Conservation (phyloP, 805 yeast genomes). For the Wickerhamiella lipophila region DNA sequence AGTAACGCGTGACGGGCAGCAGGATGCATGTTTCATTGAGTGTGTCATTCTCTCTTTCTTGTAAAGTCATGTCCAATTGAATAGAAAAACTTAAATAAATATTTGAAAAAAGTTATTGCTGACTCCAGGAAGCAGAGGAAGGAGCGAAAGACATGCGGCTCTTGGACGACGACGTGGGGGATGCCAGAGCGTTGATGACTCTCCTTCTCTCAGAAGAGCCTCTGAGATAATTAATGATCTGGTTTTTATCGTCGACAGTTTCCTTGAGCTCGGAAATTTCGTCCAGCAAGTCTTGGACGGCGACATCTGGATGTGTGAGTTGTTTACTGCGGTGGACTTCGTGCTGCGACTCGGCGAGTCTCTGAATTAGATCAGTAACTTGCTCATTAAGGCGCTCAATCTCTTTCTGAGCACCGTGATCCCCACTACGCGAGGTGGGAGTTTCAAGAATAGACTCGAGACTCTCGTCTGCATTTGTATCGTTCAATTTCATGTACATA, state of each 20-base stretch:
- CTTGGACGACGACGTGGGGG: conserved; percentile 4
- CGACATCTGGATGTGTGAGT: conserved; percentile 8
- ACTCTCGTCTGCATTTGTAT: conserved; percentile 17
- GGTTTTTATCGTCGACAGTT: conserved; percentile 57
- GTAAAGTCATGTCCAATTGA: not conserved
- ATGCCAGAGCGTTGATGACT: conserved; percentile 14
- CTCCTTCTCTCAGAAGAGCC: conserved; percentile 51
- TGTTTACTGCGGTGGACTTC: conserved; percentile 11
- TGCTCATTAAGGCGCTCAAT: conserved; percentile 18
- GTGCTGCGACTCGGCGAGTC: conserved; percentile 16
- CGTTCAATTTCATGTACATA: conserved; percentile 14
- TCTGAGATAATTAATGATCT: conserved; percentile 60
- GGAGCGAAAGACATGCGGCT: conserved; percentile 10
- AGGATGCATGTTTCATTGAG: too few species aligned
- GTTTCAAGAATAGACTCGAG: conserved; percentile 18
- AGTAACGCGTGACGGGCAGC: too few species aligned
- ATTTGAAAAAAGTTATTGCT: not conserved
- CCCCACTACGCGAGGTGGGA: not conserved
- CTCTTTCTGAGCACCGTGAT: conserved; percentile 11
- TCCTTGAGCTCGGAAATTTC: conserved; percentile 55
- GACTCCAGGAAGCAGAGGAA: not conserved
- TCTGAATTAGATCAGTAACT: conserved; percentile 15
- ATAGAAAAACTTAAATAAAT: not conserved
- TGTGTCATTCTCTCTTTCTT: too few species aligned
- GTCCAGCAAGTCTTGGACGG: conserved; percentile 47